Conservation (phyloP, 306 rosid species). For the Medicago lupulina region DNA sequence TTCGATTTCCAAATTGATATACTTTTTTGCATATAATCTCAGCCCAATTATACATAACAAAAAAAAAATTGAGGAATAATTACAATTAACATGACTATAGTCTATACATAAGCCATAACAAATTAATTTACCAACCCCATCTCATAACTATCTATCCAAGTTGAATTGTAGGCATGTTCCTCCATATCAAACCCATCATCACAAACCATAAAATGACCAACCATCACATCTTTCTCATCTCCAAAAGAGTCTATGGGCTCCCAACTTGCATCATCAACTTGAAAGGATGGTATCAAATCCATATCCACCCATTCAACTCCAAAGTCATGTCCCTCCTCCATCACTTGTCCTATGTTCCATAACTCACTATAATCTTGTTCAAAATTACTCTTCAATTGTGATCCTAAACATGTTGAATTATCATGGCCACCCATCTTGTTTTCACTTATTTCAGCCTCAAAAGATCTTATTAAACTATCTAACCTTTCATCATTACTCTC, state of each 20-base stretch:
- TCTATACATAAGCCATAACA: neutral
- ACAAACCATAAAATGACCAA: constrained; percentile 19
- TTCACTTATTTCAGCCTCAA: constrained; percentile 61
- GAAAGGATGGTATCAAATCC: constrained; percentile 46
- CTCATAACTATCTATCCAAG: constrained; percentile 45
- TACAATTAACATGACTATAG: constrained; percentile 10
- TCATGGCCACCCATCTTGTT: constrained; percentile 26
- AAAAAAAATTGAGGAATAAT: constrained; percentile 10
- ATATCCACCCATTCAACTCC: constrained; percentile 47
- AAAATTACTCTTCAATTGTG: constrained; percentile 10
- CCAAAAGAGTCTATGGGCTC: constrained; percentile 41
- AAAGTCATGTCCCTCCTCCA: constrained; percentile 38
- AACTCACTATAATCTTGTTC: constrained; percentile 28
- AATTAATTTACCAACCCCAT: constrained; percentile 30
- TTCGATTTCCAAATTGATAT: neutral
- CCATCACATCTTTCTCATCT: constrained; percentile 34
- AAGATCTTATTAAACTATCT: constrained; percentile 50
- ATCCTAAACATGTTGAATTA: neutral
- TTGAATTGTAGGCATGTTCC: constrained; percentile 42
- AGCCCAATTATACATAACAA: neutral
- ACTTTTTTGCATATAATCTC: neutral
- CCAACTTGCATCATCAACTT: constrained; percentile 43
- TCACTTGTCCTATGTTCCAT: constrained; percentile 34
- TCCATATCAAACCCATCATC: constrained; percentile 43
- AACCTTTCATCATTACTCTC: constrained; percentile 49